Base-by-base conservation (phyloP, 176 grass and related monocot species). In the Oryza australiensis region DNA sequence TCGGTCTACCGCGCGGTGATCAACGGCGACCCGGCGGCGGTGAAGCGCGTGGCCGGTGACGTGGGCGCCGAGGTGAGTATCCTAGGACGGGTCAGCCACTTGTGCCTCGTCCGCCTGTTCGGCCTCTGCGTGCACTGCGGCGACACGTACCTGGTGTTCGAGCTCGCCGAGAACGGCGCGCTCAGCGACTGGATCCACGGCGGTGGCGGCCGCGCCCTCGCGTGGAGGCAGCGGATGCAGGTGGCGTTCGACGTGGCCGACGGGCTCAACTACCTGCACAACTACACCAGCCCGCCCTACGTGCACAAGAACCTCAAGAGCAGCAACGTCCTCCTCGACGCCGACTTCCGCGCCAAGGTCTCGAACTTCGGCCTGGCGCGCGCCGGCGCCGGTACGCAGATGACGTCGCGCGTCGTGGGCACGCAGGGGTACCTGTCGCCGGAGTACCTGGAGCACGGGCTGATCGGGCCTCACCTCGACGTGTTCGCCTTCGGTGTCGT, bases 301-400 rank as follows among this genome's bases (percentile, higher is more conserved):
- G 83, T 97, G 45, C 94, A 97, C 78, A 93, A 97, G 86, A 97
- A 93, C 40, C 64, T 97, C 40, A 89, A 97, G 78, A 91, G 78
- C 86, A 90, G 68, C 87, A 91, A 91, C 81, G 60, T 97, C 27
- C 87, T 97, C 15, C 78, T 97, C 51, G 91, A 97, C 76, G 72
- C 46, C 29, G 84, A 91, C 78, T 72, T 93, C 64, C 86, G 89
- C 49, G 94, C 86, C 59, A 97, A 91, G 86, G 68, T 97, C 15
- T 91, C 89, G 0, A 86, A 79, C 77, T 97, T 97, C 57, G 78
- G 86, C 18, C 89, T 93, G 22, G 94, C 94, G 8, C 92, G 94
- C 45, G 3, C 35, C 20, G 62, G 10, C 9, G 67, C 30, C 62
- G 71, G 38, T 33, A 82, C 66, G 41, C 91, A 94, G 66, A 82